Evolutionary conservation across 352 stramenopile genomes (phyloP).

Genomic region (Pythium brassicae): DNA sequence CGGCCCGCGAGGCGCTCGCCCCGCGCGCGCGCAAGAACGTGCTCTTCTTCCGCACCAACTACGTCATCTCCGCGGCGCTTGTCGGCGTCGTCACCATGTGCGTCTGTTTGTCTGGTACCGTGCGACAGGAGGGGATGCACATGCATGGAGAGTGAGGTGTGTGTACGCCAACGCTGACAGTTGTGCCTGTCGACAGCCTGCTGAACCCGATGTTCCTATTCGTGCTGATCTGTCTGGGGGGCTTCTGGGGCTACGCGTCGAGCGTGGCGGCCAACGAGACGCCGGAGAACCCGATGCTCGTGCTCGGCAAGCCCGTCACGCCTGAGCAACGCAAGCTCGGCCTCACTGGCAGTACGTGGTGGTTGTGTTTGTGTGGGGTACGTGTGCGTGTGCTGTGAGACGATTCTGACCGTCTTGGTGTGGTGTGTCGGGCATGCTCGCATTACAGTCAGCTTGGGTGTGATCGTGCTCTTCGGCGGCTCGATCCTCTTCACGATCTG

Average conservation of each 20-base stretch:
- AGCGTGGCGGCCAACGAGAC: conserved; percentile 64
- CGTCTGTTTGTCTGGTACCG: background rate
- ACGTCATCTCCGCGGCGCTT: conserved; percentile 67
- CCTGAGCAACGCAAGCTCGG: conserved; percentile 80
- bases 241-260: conserved; percentile 80
- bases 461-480: conserved; percentile 81
- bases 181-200: conserved; percentile 29
- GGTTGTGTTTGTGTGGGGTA: too few species aligned
- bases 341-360: conserved; percentile 58
- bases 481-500: conserved; percentile 87
- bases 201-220: conserved; percentile 87
- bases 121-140: background rate
- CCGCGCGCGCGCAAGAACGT: conserved; percentile 73
- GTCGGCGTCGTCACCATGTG: conserved; percentile 85
- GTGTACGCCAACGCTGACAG: too few species aligned
- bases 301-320: conserved; percentile 63
- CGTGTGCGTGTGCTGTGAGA: background rate
- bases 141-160: too few species aligned
- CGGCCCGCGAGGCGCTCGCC: conserved; percentile 52
- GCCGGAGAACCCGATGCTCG: conserved; percentile 64
- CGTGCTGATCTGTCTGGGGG: conserved; percentile 76
- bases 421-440: background rate
- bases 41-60: conserved; percentile 84
- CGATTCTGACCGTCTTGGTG: background rate
- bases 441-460: conserved; percentile 53